A percentile compares a stretch with the other conserved stretches of the same genome.
Evolutionary conservation across 139 green algal genomes (phyloP).

Genomic region (Chlorella sp.): DNA sequence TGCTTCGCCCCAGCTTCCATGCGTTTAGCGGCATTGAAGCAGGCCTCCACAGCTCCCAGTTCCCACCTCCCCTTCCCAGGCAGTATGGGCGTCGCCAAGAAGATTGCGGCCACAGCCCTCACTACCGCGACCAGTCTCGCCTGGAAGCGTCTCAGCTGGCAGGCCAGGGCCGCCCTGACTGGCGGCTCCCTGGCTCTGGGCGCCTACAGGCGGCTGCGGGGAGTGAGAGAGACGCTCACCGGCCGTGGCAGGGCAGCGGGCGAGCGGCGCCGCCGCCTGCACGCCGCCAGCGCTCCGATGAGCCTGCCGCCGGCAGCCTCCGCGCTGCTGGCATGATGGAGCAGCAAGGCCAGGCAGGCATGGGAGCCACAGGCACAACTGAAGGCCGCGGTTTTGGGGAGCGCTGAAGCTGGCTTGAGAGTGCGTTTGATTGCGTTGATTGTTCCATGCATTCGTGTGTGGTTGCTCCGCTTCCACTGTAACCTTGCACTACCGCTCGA

Average conservation of each 20-base stretch:
- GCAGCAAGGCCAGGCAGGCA: not conserved
- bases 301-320: not conserved
- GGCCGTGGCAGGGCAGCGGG: not conserved
- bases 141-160: constrained; percentile 18
- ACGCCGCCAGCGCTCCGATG: not conserved
- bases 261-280: not conserved
- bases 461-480: too few relatives aligned
- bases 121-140: not conserved
- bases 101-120: not conserved
- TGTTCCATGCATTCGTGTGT: too few relatives aligned
- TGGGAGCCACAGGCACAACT: too few relatives aligned
- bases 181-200: constrained; percentile 4
- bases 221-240: not conserved
- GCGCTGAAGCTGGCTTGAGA: too few relatives aligned
- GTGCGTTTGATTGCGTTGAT: too few relatives aligned
- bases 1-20: too few relatives aligned
- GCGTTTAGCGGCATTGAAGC: too few relatives aligned
- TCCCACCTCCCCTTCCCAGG: too few relatives aligned
- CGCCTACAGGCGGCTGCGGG: not conserved
- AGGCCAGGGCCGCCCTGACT: constrained; percentile 4
- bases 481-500: too few relatives aligned
- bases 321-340: not conserved
- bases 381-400: too few relatives aligned
- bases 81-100: not conserved
- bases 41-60: too few relatives aligned